Conservation (phyloP, 495 filamentous ascomycete species). For the Durotheca rogersii region DNA sequence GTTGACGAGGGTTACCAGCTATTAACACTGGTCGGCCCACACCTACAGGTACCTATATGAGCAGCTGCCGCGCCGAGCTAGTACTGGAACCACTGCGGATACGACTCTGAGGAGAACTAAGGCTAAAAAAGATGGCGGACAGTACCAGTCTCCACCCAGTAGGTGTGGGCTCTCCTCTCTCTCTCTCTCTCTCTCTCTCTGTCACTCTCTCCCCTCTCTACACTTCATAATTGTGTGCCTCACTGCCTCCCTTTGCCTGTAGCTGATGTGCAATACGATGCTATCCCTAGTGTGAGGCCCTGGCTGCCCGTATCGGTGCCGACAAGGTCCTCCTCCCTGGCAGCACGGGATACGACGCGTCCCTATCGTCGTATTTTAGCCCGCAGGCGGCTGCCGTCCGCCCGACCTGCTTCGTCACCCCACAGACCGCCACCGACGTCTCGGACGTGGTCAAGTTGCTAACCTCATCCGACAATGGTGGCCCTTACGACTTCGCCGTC, state of each 20-base stretch:
- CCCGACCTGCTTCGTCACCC: neutral
- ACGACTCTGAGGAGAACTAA: too few species aligned
- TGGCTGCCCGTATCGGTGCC: neutral
- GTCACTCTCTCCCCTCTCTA: too few species aligned
- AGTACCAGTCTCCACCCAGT: neutral
- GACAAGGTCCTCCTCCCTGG: constrained; percentile 1
- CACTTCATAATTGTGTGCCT: too few species aligned
- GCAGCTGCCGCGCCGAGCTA: too few species aligned
- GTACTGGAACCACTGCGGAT: too few species aligned
- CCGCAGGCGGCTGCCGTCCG: neutral
- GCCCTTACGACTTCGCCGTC: constrained; percentile 38
- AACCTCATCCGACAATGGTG: neutral
- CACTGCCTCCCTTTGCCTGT: too few species aligned
- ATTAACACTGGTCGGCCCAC: too few species aligned
- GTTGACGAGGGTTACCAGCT: too few species aligned
- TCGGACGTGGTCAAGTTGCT: neutral
- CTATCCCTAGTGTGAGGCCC: neutral
- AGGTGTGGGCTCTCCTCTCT: neutral
- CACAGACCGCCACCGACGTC: neutral
- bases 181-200: neutral
- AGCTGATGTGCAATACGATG: neutral
- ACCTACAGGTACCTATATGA: too few species aligned
- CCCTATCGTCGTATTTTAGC: neutral
- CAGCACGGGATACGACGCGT: neutral
- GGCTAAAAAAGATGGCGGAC: neutral